Evolutionary conservation across 179 eudicot species (phyloP).

Genomic region (Silene coronaria): DNA sequence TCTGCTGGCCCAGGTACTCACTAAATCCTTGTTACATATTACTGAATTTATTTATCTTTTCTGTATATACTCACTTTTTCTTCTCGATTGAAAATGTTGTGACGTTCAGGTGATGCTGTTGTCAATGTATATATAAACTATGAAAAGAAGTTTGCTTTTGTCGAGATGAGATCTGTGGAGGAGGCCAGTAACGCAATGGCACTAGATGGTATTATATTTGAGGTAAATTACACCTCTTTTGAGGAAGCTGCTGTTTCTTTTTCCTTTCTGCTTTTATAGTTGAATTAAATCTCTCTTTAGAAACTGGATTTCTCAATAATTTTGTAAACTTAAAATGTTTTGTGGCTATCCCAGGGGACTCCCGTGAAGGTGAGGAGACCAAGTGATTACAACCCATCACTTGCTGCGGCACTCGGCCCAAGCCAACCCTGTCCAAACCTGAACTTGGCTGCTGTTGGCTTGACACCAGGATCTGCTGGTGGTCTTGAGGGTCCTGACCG

Average conservation of each 20-base stretch:
- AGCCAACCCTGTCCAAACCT: conserved; percentile 88
- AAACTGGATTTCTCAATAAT: background rate
- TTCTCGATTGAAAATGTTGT: background rate
- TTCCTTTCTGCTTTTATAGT: background rate
- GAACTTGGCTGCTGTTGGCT: conserved; percentile 85
- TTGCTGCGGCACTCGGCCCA: conserved; percentile 92
- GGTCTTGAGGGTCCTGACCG: conserved; percentile 99
- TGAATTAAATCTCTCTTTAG: background rate
- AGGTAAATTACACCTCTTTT: conserved; percentile 36
- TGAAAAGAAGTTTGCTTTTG: conserved; percentile 52
- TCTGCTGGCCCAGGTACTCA: conserved; percentile 94
- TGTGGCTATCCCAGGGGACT: conserved; percentile 51
- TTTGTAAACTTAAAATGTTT: background rate
- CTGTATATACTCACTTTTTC: background rate
- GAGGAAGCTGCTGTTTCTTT: background rate
- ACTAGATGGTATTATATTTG: conserved; percentile 83
- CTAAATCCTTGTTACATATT: background rate
- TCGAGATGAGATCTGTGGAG: conserved; percentile 89
- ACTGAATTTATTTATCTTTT: background rate
- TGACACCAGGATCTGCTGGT: conserved; percentile 86
- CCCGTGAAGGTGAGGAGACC: conserved; percentile 77
- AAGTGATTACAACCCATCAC: conserved; percentile 75
- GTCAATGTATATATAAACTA: conserved; percentile 51
- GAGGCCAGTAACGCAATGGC: conserved; percentile 99
- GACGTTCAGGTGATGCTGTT: conserved; percentile 40